phyloP scores from a whole-genome alignment of 2,329 filamentous ascomycete species.

The Didymella exigua region DNA sequence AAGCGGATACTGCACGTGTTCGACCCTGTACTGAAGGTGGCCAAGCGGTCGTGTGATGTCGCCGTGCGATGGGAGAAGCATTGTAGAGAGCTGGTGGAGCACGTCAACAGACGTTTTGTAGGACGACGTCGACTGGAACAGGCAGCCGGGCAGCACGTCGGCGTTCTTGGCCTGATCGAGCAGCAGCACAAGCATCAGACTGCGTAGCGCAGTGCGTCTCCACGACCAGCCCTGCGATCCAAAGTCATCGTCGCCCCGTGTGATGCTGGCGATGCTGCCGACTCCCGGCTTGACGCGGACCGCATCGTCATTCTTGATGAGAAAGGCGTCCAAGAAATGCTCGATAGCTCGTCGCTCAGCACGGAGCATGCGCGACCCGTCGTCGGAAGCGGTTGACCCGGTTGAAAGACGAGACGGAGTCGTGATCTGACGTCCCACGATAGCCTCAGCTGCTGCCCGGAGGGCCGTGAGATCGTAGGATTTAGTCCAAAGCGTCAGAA shows the following conservation, averaged over 20 bases:
- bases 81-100: slow-evolving; percentile 57
- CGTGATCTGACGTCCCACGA: slow-evolving; percentile 61
- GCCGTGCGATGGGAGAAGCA: slow-evolving; percentile 64
- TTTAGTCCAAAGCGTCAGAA: slow-evolving; percentile 63
- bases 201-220: slow-evolving; percentile 62
- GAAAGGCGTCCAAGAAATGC: slow-evolving; percentile 61
- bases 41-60: slow-evolving; percentile 61
- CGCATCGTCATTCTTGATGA: slow-evolving; percentile 65
- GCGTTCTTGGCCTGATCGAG: slow-evolving; percentile 60
- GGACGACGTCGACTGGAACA: slow-evolving; percentile 59
- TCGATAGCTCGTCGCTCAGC: slow-evolving; percentile 53
- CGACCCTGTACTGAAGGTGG: slow-evolving; percentile 63
- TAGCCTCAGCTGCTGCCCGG: slow-evolving; percentile 61
- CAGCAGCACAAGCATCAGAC: slow-evolving; percentile 64
- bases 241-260: slow-evolving; percentile 48
- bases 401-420: slow-evolving; percentile 45
- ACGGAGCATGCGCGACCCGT: slow-evolving; percentile 43
- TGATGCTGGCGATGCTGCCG: slow-evolving; percentile 48
- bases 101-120: slow-evolving; percentile 63
- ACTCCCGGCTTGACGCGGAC: slow-evolving; percentile 46
- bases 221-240: slow-evolving; percentile 56
- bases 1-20: slow-evolving; percentile 61
- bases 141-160: slow-evolving; percentile 47
- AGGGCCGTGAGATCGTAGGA: slow-evolving; percentile 61
- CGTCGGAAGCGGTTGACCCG: slow-evolving; percentile 43